phyloP scores from a whole-genome alignment of 495 filamentous ascomycete species.

The Penicillium herquei region DNA sequence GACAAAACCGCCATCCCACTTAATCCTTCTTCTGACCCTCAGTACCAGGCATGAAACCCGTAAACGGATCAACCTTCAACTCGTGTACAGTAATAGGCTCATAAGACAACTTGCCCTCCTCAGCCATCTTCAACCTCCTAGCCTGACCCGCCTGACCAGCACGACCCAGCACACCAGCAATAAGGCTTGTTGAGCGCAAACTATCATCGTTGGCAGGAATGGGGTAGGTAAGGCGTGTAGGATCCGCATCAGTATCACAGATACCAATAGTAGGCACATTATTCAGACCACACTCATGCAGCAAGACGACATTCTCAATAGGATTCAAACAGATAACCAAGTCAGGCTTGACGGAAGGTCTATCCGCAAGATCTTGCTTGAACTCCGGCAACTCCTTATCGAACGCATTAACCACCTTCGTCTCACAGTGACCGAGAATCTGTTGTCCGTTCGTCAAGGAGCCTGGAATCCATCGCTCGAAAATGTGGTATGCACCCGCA shows the following conservation, averaged over 20 bases:
- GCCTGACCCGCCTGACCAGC: constrained; percentile 78
- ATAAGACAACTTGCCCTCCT: constrained; percentile 59
- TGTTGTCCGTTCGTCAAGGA: constrained; percentile 89
- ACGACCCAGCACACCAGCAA: constrained; percentile 79
- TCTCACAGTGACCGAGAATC: constrained; percentile 66
- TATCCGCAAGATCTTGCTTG: constrained; percentile 59
- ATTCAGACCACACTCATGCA: constrained; percentile 87
- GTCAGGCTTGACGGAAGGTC: constrained; percentile 73
- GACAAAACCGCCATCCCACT: not conserved
- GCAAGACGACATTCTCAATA: constrained; percentile 80
- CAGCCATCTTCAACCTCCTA: constrained; percentile 59
- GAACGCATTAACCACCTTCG: constrained; percentile 68
- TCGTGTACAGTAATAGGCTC: constrained; percentile 36
- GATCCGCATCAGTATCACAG: constrained; percentile 90
- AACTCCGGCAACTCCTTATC: constrained; percentile 66
- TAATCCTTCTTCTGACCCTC: constrained; percentile 19
- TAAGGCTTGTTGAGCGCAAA: constrained; percentile 74
- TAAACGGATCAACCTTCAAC: constrained; percentile 29
- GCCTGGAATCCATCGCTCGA: constrained; percentile 91
- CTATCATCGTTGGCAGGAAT: constrained; percentile 98
- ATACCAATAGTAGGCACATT: constrained; percentile 93
- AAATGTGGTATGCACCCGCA: constrained; percentile 80
- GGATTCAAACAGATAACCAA: constrained; percentile 91
- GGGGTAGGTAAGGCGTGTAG: constrained; percentile 92
- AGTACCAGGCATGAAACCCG: constrained; percentile 16